phyloP scores from a whole-genome alignment of 345 rosid genomes.

The Linum trigynum region DNA sequence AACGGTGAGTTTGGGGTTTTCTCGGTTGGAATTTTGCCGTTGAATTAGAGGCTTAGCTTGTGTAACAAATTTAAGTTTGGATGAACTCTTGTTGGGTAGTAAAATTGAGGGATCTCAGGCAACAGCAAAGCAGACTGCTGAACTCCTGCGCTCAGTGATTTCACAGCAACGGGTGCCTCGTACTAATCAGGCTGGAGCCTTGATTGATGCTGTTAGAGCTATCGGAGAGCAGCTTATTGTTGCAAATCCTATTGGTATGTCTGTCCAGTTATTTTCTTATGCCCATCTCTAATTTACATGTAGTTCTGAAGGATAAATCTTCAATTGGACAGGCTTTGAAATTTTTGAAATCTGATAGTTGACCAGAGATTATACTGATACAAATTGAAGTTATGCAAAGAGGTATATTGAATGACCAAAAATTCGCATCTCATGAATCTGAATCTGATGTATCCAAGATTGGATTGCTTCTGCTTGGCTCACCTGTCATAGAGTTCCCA shows the following conservation, averaged over 20 bases:
- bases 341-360: not conserved
- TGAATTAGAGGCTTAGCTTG: not conserved
- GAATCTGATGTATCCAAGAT: not conserved
- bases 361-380: not conserved
- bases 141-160: slow-evolving; percentile 76
- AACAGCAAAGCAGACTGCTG: slow-evolving; percentile 75
- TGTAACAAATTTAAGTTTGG: not conserved
- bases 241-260: slow-evolving; percentile 87
- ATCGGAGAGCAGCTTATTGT: slow-evolving; percentile 74
- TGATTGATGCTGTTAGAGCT: slow-evolving; percentile 71
- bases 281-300: too few relatives aligned
- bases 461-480: not conserved
- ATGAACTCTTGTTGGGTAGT: slow-evolving; percentile 26
- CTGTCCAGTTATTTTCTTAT: not conserved
- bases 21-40: not conserved
- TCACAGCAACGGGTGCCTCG: slow-evolving; percentile 80
- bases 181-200: slow-evolving; percentile 70
- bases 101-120: slow-evolving; percentile 97
- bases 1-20: slow-evolving; percentile 48
- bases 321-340: not conserved
- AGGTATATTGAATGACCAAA: too few relatives aligned
- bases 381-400: too few relatives aligned
- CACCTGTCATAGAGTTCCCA: too few relatives aligned
- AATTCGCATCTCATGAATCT: not conserved
- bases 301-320: not conserved